Conservation (phyloP, 257 asterid species). For the Striga asiatica region DNA sequence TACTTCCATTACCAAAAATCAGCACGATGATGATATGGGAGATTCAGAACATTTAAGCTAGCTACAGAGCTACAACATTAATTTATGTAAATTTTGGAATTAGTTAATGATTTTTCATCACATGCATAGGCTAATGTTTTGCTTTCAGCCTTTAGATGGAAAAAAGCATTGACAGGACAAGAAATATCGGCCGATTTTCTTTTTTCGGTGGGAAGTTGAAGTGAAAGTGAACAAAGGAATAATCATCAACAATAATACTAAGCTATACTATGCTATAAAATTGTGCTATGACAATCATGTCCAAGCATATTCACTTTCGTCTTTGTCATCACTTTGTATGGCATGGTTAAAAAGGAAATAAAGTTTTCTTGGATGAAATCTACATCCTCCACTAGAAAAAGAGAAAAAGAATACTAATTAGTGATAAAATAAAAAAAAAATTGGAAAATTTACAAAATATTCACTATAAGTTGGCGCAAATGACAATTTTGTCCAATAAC, state of each 20-base stretch:
- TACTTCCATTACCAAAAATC: constrained; percentile 25
- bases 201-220: constrained; percentile 12
- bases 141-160: constrained; percentile 16
- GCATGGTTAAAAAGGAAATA: constrained; percentile 24
- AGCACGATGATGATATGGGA: constrained; percentile 18
- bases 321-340: constrained; percentile 55
- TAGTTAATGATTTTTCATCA: constrained; percentile 6
- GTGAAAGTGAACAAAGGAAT: constrained; percentile 22
- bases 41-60: neutral
- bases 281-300: no score
- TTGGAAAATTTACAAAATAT: no score
- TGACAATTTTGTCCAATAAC: no score
- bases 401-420: no score
- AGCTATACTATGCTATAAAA: neutral
- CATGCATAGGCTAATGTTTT: constrained; percentile 25
- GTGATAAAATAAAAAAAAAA: no score
- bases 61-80: neutral
- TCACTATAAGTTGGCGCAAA: no score
- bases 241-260: constrained; percentile 15
- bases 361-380: no score
- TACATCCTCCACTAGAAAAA: no score
- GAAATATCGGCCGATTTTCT: constrained; percentile 30
- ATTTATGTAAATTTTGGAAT: neutral
- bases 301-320: constrained; percentile 46
- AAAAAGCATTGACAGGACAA: constrained; percentile 36